phyloP scores from a whole-genome alignment of 169 alveolate genomes.

The Plasmodium reichenowi region DNA sequence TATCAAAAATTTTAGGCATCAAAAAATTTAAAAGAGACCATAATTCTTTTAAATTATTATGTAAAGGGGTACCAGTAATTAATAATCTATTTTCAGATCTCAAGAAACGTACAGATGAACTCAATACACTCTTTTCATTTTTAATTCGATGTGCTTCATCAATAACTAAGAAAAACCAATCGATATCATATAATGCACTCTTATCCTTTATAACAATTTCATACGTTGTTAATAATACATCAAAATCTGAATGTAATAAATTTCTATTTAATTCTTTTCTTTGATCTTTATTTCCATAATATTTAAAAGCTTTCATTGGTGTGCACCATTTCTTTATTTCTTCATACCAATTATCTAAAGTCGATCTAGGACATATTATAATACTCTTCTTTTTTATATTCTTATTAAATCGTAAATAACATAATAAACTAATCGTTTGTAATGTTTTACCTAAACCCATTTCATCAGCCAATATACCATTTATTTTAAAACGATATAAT shows the following conservation, averaged over 20 bases:
- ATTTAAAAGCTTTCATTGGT: constrained; percentile 93
- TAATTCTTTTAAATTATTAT: constrained; percentile 97
- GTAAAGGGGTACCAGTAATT: constrained; percentile 99
- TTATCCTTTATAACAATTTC: constrained; percentile 95
- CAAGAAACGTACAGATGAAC: constrained; percentile 90
- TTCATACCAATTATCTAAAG: constrained; percentile 97
- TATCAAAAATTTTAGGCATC: constrained; percentile 96
- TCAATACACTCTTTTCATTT: constrained; percentile 96
- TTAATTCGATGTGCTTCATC: constrained; percentile 99
- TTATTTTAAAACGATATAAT: constrained; percentile 94
- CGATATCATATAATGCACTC: constrained; percentile 91
- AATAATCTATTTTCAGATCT: constrained; percentile 95
- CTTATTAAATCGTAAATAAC: constrained; percentile 92
- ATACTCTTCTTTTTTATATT: constrained; percentile 96
- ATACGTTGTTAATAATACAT: constrained; percentile 96
- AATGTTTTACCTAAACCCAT: constrained; percentile 99
- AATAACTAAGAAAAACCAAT: constrained; percentile 96
- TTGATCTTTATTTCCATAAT: constrained; percentile 96
- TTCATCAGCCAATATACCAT: constrained; percentile 98
- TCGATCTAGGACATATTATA: constrained; percentile 97
- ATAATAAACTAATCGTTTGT: constrained; percentile 95
- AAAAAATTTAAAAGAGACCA: constrained; percentile 99
- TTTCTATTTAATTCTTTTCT: constrained; percentile 84
- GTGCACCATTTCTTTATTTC: constrained; percentile 97
- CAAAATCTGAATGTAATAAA: constrained; percentile 88